These are phyloP conservation scores for Pochonia chlamydosporia DNA, from an alignment of 2,329 filamentous ascomycete species.

Conservation along the genomic window DNA sequence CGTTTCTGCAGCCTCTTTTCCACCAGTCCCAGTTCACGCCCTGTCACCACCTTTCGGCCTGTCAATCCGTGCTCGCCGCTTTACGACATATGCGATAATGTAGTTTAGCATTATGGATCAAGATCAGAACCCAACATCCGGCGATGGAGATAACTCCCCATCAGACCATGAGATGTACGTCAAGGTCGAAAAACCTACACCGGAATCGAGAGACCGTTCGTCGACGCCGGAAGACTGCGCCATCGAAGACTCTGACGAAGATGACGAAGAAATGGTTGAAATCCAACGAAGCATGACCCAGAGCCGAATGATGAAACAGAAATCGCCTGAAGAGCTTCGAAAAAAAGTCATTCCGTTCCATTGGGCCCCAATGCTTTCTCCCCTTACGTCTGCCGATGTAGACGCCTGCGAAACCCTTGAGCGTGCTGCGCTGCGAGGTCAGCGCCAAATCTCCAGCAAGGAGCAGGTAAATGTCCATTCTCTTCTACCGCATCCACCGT, in stretches of 20 bases:
- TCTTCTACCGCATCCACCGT: background rate
- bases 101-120: background rate
- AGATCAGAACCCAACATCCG: background rate
- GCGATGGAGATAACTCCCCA: background rate
- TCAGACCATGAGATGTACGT: background rate
- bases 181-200: background rate
- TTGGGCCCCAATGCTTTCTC: slow-evolving; percentile 58
- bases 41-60: background rate
- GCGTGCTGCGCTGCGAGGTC: slow-evolving; percentile 44
- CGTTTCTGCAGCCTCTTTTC: background rate
- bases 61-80: background rate
- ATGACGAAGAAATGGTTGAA: slow-evolving; percentile 9
- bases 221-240: slow-evolving; percentile 5
- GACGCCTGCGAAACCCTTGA: slow-evolving; percentile 39
- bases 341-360: slow-evolving; percentile 45
- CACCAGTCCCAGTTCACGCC: background rate
- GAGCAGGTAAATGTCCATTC: slow-evolving; percentile 41
- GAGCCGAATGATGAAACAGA: slow-evolving; percentile 6
- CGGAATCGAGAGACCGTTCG: background rate
- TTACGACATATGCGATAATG: background rate
- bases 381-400: slow-evolving; percentile 61
- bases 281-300: slow-evolving; percentile 3
- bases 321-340: slow-evolving; percentile 9
- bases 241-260: slow-evolving; percentile 10
- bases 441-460: slow-evolving; percentile 39